phyloP scores from a whole-genome alignment of 2,329 filamentous ascomycete genomes.

The Ophioceras dolichostomum region DNA sequence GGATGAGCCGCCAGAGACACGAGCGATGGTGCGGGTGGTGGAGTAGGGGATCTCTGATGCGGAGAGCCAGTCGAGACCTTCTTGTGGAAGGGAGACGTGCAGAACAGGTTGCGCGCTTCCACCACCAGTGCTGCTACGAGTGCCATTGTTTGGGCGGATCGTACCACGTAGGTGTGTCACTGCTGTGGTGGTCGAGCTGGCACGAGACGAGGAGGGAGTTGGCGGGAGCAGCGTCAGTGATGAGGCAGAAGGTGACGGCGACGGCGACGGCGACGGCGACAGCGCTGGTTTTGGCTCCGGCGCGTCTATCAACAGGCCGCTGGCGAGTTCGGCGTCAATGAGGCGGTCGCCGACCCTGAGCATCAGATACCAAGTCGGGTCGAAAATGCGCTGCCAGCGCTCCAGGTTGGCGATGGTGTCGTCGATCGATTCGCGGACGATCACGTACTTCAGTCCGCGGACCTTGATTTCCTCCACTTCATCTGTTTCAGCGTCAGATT shows the following conservation, averaged over 20 bases:
- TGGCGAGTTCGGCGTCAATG: slow-evolving; percentile 2
- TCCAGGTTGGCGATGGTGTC: slow-evolving; percentile 2
- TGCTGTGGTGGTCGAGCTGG: too few species aligned
- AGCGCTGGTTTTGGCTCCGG: neutral
- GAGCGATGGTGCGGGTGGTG: neutral
- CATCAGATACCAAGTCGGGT: slow-evolving; percentile 4
- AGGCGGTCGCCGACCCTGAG: slow-evolving; percentile 1
- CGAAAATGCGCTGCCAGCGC: slow-evolving; percentile 4
- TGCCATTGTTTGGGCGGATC: too few species aligned
- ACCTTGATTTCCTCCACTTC: too few species aligned
- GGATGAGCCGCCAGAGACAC: neutral
- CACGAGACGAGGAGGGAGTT: too few species aligned
- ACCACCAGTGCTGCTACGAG: too few species aligned
- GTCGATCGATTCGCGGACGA: slow-evolving; percentile 4
- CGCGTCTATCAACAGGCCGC: neutral
- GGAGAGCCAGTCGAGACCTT: neutral
- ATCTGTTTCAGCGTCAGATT: too few species aligned
- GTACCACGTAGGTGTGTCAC: too few species aligned
- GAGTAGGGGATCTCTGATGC: neutral
- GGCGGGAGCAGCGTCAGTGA: too few species aligned
- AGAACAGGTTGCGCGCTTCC: too few species aligned
- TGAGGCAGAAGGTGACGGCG: too few species aligned
- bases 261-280: neutral
- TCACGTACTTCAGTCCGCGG: slow-evolving; percentile 1
- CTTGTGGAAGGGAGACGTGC: too few species aligned